A percentile compares a stretch with the other conserved stretches of the same genome.
Conservation (phyloP, 2,329 filamentous ascomycete species). For the Ophiostoma angusticollis region DNA sequence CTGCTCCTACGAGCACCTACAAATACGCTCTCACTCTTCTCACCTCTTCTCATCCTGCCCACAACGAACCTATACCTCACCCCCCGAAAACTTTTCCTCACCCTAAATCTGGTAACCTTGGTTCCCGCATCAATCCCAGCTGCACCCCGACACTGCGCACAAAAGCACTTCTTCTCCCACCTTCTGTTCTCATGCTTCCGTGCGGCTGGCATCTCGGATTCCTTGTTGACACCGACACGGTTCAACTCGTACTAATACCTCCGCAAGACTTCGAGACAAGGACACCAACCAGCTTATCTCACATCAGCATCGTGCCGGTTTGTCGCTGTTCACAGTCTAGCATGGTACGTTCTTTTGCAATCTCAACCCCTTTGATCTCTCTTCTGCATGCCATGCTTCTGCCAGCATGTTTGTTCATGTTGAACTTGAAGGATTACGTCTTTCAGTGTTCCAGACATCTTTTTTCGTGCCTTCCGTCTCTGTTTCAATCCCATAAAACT, state of each 20-base stretch:
- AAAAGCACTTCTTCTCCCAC: background rate
- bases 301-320: background rate
- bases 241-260: too few relatives aligned
- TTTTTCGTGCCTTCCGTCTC: background rate
- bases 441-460: background rate
- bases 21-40: background rate
- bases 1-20: conserved; percentile 3
- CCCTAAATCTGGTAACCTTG: too few relatives aligned
- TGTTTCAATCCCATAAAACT: background rate
- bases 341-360: conserved; percentile 4
- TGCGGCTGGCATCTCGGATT: too few relatives aligned
- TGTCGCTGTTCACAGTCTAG: too few relatives aligned
- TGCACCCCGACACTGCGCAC: background rate
- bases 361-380: too few relatives aligned
- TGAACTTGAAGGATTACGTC: background rate
- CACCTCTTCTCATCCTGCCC: conserved; percentile 3
- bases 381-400: too few relatives aligned
- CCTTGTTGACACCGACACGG: too few relatives aligned
- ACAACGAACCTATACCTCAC: background rate
- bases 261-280: too few relatives aligned
- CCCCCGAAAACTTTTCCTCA: background rate
- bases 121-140: background rate
- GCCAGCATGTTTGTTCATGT: too few relatives aligned
- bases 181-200: background rate
- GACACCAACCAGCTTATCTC: too few relatives aligned